Percentiles rank a stretch among this genome's conserved stretches.
Evolutionary conservation across 805 yeast genomes (phyloP).

Genomic region (Pichia manshurica): DNA sequence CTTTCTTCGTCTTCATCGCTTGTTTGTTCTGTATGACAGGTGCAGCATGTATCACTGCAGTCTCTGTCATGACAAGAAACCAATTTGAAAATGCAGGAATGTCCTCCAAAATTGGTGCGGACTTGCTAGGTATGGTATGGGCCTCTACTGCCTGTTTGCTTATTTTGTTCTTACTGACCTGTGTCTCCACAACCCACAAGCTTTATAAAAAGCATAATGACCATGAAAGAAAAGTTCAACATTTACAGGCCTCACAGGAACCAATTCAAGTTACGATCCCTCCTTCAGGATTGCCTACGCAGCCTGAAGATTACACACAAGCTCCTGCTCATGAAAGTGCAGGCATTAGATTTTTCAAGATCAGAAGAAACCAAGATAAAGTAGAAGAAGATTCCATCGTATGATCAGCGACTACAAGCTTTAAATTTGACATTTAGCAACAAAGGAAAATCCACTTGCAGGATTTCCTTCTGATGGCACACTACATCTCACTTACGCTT

Average conservation of each 20-base stretch:
- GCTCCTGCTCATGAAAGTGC: conserved; percentile 35
- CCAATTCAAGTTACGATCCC: conserved; percentile 12
- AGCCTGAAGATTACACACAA: conserved; percentile 2
- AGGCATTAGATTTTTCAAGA: conserved; percentile 74
- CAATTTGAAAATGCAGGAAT: conserved; percentile 50
- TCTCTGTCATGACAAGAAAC: conserved; percentile 64
- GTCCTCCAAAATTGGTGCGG: conserved; percentile 47
- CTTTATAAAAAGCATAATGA: conserved; percentile 46
- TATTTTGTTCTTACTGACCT: conserved; percentile 45
- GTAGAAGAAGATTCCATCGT: conserved; percentile 34
- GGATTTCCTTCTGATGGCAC: too few species aligned
- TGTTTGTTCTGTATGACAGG: conserved; percentile 54
- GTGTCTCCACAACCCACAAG: conserved; percentile 43
- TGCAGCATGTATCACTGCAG: conserved; percentile 71
- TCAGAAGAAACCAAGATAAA: conserved; percentile 48
- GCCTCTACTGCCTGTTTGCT: conserved; percentile 53
- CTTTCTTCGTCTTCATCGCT: conserved; percentile 47
- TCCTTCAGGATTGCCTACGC: conserved; percentile 20
- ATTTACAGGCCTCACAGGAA: neutral
- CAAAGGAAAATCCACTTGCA: too few species aligned
- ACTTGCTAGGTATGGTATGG: conserved; percentile 63
- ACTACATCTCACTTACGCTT: too few species aligned
- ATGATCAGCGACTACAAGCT: neutral
- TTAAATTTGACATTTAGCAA: too few species aligned
- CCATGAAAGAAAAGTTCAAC: neutral